Conservation (phyloP, 768 basidiomycete genomes). For the Rhizopogon sp. region DNA sequence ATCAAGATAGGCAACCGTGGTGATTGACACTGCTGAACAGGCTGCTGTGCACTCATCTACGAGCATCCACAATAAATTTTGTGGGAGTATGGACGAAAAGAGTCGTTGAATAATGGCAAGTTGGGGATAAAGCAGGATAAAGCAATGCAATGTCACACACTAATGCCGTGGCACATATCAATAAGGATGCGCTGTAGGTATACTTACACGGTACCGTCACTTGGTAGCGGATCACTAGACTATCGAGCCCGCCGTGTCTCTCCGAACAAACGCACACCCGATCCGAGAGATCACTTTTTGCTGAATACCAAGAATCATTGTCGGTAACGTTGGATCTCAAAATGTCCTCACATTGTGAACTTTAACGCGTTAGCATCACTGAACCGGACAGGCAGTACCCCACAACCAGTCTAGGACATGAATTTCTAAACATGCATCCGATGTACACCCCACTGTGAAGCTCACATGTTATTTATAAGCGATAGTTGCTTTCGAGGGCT, state of each 20-base stretch:
- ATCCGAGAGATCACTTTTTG: neutral
- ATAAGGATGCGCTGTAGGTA: slow-evolving; percentile 6
- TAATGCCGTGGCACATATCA: slow-evolving; percentile 7
- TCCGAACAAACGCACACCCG: neutral
- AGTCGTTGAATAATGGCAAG: slow-evolving; percentile 8
- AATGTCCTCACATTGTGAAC: neutral
- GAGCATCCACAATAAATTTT: slow-evolving; percentile 18
- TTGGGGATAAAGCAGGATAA: slow-evolving; percentile 9
- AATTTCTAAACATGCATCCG: neutral
- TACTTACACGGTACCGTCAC: neutral
- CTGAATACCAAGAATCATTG: neutral
- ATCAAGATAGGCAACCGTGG: slow-evolving; percentile 18
- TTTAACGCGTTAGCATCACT: neutral
- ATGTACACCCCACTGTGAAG: neutral
- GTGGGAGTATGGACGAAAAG: slow-evolving; percentile 9
- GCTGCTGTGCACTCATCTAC: slow-evolving; percentile 28
- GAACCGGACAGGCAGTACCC: neutral
- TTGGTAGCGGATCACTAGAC: slow-evolving; percentile 21
- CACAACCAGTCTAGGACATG: neutral
- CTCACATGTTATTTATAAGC: slow-evolving; percentile 1
- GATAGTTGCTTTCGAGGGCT: neutral
- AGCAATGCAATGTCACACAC: slow-evolving; percentile 17
- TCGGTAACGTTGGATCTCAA: neutral
- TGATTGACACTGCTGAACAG: slow-evolving; percentile 24
- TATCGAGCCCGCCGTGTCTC: neutral